These are phyloP conservation scores for Beauveria scarabaeidicola DNA, from an alignment of 2,329 filamentous ascomycete species.

Conservation along the genomic window DNA sequence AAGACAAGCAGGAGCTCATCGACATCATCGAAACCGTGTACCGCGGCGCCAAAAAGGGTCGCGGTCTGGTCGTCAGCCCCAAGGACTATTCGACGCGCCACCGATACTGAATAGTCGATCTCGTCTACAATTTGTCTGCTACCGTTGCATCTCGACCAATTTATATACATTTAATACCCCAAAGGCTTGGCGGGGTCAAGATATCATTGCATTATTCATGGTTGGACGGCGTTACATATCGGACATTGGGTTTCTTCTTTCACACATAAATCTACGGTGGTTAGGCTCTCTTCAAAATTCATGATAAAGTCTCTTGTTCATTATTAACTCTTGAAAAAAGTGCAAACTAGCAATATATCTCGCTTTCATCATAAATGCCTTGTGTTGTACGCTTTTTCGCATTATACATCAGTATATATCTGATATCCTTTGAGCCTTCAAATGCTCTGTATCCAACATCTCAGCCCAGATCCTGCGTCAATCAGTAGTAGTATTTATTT, in stretches of 20 bases:
- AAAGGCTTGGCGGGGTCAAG: neutral
- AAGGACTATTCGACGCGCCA: slow-evolving; percentile 52
- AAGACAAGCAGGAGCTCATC: slow-evolving; percentile 97
- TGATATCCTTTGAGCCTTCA: neutral
- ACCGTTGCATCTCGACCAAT: neutral
- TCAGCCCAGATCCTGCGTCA: neutral
- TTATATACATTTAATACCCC: neutral
- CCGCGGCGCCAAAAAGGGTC: slow-evolving; percentile 94
- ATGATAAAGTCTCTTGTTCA: neutral
- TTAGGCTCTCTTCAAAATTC: neutral
- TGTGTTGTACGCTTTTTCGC: neutral
- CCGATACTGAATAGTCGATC: slow-evolving; percentile 22
- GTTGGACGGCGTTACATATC: neutral
- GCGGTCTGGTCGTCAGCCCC: slow-evolving; percentile 91
- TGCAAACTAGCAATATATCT: neutral
- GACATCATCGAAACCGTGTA: slow-evolving; percentile 99
- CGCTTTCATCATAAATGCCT: neutral
- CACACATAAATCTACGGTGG: neutral
- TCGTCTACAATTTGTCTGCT: no score
- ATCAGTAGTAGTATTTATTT: neutral
- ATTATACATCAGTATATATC: neutral
- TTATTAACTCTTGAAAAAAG: neutral
- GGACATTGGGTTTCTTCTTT: neutral
- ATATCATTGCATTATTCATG: neutral
- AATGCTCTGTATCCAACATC: slow-evolving; percentile 1